A percentile compares a stretch with the other conserved stretches of the same genome.
Evolutionary conservation across 2,329 filamentous ascomycete genomes (phyloP).

Genomic region (Fusarium phyllophilum): DNA sequence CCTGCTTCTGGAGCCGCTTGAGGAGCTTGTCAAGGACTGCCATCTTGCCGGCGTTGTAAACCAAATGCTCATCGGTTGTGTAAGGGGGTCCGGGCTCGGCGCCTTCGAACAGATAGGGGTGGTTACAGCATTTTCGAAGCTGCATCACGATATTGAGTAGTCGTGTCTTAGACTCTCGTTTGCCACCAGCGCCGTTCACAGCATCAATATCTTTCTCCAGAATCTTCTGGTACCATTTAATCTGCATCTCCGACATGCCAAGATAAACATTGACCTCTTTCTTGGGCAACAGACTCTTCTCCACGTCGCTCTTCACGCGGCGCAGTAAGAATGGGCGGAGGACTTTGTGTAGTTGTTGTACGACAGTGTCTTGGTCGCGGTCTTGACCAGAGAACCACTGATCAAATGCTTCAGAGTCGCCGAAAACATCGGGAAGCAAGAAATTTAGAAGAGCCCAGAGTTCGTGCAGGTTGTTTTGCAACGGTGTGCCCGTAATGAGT

Average conservation of each 20-base stretch:
- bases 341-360: constrained; percentile 94
- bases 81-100: constrained; percentile 97
- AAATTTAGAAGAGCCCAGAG: constrained; percentile 98
- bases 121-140: constrained; percentile 97
- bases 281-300: constrained; percentile 96
- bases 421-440: constrained; percentile 96
- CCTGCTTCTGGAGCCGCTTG: constrained; percentile 82
- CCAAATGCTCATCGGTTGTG: constrained; percentile 95
- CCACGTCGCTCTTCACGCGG: constrained; percentile 96
- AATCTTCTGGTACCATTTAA: constrained; percentile 99
- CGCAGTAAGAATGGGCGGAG: constrained; percentile 92
- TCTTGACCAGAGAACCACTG: constrained; percentile 96
- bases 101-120: constrained; percentile 97
- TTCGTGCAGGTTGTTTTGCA: constrained; percentile 98
- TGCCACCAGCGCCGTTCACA: constrained; percentile 95
- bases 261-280: constrained; percentile 98
- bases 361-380: constrained; percentile 91
- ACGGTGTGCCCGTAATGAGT: constrained; percentile 93
- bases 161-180: constrained; percentile 96
- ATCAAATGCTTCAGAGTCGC: constrained; percentile 95
- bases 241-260: constrained; percentile 99
- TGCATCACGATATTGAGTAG: constrained; percentile 99
- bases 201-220: constrained; percentile 99
- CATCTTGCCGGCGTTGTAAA: constrained; percentile 98
- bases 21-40: constrained; percentile 93